Base-by-base conservation (phyloP, 305 asterid genomes). In the Fraxinus greggii region DNA sequence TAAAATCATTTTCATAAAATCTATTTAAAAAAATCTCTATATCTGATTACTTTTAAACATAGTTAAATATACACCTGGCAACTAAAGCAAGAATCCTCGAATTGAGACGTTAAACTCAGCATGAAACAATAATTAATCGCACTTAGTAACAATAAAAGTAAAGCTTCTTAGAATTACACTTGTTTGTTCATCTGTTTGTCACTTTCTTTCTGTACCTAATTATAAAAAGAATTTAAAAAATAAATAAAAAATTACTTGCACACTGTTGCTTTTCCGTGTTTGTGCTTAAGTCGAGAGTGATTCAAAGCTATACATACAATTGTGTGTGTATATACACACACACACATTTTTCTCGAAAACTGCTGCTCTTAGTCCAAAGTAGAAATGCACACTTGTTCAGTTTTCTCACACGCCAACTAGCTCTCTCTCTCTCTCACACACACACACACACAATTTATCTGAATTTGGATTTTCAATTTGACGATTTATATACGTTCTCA, bases 381-480 rank as follows among this genome's bases (percentile, higher is more conserved):
- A 36, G 75, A 81, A 80, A 56, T 45, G 80, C 83, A 75, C 77
- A 40, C 79, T 33, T 80, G 65, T 61, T 79, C 88, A 81, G 81
- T 78, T 80, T 77, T 61, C 86, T 73, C 84, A 79, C 86, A 79
- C 81, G 84, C 89, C 67, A 83, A 81, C 77, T 74, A 82, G 76
- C 63, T 82, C 79, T 45, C 74, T 54, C 26, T 85, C 79, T 1
- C 67, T 1, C 28, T 15, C 78, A 40, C 36, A 29, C 19, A n/a
- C 75, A 65, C 40, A 29, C 24, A 10, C 70, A 51, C 81, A 78
- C 89, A 45, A 72, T 72, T 84, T 65, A 13, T 72, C 84, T 75
- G 48, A 36, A 79, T 76, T 77, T 81, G 54, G 77, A 77, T 80
- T 83, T 56, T 85, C 65, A 79, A 40, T 5, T 28, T 42, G 83